A percentile compares a stretch with the other conserved stretches of the same genome.
phyloP scores from a whole-genome alignment of 139 green algal species.

The Tetratostichococcus sp. region DNA sequence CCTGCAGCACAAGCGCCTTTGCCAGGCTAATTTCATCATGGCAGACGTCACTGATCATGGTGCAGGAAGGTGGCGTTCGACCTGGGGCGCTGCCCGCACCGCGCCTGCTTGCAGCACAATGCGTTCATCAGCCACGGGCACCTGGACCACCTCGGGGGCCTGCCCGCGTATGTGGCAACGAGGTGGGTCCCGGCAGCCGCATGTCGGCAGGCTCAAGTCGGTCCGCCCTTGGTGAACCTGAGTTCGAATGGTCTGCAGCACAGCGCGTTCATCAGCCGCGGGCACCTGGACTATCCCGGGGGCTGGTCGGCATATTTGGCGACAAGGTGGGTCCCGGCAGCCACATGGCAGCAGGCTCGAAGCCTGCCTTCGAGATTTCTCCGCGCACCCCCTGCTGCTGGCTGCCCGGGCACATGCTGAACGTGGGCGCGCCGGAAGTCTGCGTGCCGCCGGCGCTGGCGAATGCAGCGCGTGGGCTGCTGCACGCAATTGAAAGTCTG shows the following conservation, averaged over 20 bases:
- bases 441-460: too few relatives aligned
- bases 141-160: conserved; percentile 71
- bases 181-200: conserved; percentile 9
- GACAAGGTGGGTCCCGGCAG: conserved; percentile 12
- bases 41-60: too few relatives aligned
- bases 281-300: conserved; percentile 74
- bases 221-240: too few relatives aligned
- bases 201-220: background rate
- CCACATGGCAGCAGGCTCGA: background rate
- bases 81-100: conserved; percentile 62
- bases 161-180: conserved; percentile 35
- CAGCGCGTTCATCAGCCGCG: conserved; percentile 60
- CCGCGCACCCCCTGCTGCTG: too few relatives aligned
- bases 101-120: conserved; percentile 42
- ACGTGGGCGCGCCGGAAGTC: too few relatives aligned
- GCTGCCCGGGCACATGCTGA: too few relatives aligned
- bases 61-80: conserved; percentile 57
- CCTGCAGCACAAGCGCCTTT: too few relatives aligned
- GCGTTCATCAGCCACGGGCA: conserved; percentile 68
- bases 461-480: too few relatives aligned
- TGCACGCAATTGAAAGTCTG: too few relatives aligned
- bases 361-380: too few relatives aligned
- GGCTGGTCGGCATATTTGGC: conserved; percentile 38
- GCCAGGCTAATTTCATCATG: too few relatives aligned
- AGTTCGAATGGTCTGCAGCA: too few relatives aligned